Evolutionary conservation across 2,329 filamentous ascomycete genomes (phyloP).

Genomic region (Cladosporium sp.): DNA sequence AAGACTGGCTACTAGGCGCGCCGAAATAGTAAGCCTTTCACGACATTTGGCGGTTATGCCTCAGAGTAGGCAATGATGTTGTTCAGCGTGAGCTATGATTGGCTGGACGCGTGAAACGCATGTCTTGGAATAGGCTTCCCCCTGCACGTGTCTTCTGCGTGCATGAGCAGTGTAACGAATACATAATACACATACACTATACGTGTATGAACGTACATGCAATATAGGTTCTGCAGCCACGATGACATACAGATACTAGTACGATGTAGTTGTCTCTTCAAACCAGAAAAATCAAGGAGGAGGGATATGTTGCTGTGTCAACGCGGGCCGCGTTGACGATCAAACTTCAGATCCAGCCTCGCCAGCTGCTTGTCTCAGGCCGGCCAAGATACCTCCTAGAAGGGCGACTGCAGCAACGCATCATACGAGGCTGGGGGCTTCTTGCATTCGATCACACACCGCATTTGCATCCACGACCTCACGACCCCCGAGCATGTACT

Average conservation of each 20-base stretch:
- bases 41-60: slow-evolving; percentile 1
- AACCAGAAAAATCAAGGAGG: no score
- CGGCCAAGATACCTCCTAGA: no score
- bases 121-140: no score
- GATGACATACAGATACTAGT: no score
- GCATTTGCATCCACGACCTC: background rate
- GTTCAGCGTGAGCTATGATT: background rate
- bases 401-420: background rate
- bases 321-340: background rate
- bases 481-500: slow-evolving; percentile 5
- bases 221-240: no score
- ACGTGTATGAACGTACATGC: no score
- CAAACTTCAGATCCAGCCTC: background rate
- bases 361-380: background rate
- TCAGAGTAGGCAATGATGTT: background rate
- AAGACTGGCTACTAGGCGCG: background rate
- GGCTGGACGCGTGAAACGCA: slow-evolving; percentile 1
- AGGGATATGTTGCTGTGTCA: no score
- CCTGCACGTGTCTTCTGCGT: no score
- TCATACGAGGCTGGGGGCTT: background rate
- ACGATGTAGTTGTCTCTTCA: no score
- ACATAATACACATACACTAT: no score
- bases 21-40: background rate
- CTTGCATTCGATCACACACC: background rate
- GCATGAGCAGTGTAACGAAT: no score